Evolutionary conservation across 1,284 basidiomycete species (phyloP).

Genomic region (Paramarasmius palmivorus): DNA sequence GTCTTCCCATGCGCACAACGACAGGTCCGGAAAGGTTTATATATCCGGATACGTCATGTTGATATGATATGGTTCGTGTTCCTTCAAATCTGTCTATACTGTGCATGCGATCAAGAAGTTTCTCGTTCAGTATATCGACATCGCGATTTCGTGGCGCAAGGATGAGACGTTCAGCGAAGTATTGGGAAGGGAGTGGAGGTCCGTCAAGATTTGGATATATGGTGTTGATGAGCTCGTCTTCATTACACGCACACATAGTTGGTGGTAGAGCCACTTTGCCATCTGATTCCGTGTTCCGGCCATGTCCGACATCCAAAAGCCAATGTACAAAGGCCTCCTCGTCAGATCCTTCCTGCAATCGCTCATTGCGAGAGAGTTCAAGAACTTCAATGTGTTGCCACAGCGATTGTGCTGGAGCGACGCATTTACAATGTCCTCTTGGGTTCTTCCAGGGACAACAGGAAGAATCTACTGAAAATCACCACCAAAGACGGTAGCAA

Average conservation of each 20-base stretch:
- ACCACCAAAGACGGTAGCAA: conserved; percentile 39
- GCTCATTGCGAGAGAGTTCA: conserved; percentile 37
- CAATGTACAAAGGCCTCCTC: conserved; percentile 36
- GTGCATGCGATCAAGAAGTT: conserved; percentile 28
- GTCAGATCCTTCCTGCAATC: conserved; percentile 26
- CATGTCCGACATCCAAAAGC: conserved; percentile 42
- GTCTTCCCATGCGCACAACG: no score
- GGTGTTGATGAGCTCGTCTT: conserved; percentile 9
- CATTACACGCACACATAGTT: conserved; percentile 22
- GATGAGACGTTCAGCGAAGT: conserved; percentile 36
- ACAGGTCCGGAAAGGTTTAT: no score
- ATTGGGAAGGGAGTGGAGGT: conserved; percentile 26
- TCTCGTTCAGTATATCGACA: conserved; percentile 32
- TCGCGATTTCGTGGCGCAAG: conserved; percentile 36
- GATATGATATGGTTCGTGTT: no score
- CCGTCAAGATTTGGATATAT: conserved; percentile 16
- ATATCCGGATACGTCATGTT: no score
- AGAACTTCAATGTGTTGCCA: conserved; percentile 34
- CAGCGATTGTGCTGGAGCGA: conserved; percentile 31
- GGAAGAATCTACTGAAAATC: conserved; percentile 38
- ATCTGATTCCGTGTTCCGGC: conserved; percentile 11
- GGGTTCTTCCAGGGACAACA: conserved; percentile 29
- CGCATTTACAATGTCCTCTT: conserved; percentile 34
- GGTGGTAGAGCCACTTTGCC: conserved; percentile 26
- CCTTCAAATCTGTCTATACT: no score